Percentiles rank a stretch among this genome's conserved stretches.
phyloP scores from a whole-genome alignment of 169 alveolate species.

The Eimeria tenella region DNA sequence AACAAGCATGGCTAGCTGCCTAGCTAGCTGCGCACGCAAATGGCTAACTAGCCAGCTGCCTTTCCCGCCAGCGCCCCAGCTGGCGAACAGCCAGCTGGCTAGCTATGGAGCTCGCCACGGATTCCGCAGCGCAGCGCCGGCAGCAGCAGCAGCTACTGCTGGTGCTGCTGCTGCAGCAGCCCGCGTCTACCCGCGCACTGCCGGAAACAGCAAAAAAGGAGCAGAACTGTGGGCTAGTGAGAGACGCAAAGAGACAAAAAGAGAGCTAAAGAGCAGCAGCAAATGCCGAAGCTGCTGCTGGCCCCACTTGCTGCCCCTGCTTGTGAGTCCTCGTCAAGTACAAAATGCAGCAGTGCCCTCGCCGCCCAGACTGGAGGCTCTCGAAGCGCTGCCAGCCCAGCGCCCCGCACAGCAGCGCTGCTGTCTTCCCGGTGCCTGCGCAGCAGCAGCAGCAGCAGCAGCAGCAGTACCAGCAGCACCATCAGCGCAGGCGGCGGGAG shows the following conservation, averaged over 20 bases:
- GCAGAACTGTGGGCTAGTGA: background rate
- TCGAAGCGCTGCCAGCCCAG: slow-evolving; percentile 65
- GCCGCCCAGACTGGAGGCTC: background rate
- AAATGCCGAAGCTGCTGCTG: background rate
- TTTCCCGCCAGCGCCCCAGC: too few species aligned
- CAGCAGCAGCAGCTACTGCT: background rate
- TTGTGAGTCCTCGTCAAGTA: slow-evolving; percentile 59
- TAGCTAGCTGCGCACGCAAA: too few species aligned
- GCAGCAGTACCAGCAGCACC: slow-evolving; percentile 7
- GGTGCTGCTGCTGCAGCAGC: background rate
- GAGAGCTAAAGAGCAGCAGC: background rate
- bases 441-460: slow-evolving; percentile 9
- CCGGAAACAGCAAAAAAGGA: background rate
- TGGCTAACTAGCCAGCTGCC: too few species aligned
- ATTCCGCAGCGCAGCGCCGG: background rate
- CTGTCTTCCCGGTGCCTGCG: slow-evolving; percentile 73
- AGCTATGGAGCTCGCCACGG: too few species aligned
- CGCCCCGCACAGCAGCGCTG: slow-evolving; percentile 62
- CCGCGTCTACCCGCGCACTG: background rate
- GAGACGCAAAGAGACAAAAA: background rate
- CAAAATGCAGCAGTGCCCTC: background rate
- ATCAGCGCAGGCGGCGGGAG: background rate
- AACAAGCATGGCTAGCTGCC: too few species aligned
- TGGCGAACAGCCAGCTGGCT: too few species aligned
- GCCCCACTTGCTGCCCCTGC: slow-evolving; percentile 50